Evolutionary conservation across 176 grass and related monocot genomes (phyloP), one percentile per base, ranked within the genome.

Genomic region (Rhynchospora pubera): DNA sequence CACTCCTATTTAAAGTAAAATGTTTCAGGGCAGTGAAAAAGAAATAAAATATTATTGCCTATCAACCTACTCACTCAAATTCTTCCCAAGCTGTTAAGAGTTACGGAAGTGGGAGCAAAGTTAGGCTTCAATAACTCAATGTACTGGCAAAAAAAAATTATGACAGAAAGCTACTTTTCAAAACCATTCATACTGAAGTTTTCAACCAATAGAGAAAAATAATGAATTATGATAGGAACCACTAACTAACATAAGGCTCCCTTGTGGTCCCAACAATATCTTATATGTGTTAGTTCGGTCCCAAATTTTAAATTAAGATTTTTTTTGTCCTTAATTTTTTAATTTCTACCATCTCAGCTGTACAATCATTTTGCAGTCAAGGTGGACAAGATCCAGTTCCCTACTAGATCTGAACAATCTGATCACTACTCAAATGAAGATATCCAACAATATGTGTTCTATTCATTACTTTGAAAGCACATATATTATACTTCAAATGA

Each of bases 61-160:
- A 46, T 22, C 16, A 70, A n/a, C 66, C 10, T 70, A 42, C 34
- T 46, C 39, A 6, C 7, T 70, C 8, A 46, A 30, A 69, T 19
- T 46, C 15, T 79, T 46, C 32, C 19, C 48, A 88, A 71, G 64
- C 26, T 75, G 8, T 21, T 64, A 74, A 3, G 39, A 75, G 64
- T 52, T 62, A 64, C 66, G 42, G 22, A 76, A 83, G 50, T 67
- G 69, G 30, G 19, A 2, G 3, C 23, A 71, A 21, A 65, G 42
- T 11, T 32, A 43, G 52, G 80, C 66, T 13, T 77, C n/a, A 9
- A 72, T 48, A 84, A 66, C 7, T 81, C 1, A 78, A 78, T 87
- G 76, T 42, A 76, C 73, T 44, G 75, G 63, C n/a, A 62, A 74
- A 48, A 46, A n/a, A 22, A 19, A 24, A 18, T 79, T 22, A 30